Conservation (phyloP, 805 yeast genomes). For the Wickerhamiella lipophila region DNA sequence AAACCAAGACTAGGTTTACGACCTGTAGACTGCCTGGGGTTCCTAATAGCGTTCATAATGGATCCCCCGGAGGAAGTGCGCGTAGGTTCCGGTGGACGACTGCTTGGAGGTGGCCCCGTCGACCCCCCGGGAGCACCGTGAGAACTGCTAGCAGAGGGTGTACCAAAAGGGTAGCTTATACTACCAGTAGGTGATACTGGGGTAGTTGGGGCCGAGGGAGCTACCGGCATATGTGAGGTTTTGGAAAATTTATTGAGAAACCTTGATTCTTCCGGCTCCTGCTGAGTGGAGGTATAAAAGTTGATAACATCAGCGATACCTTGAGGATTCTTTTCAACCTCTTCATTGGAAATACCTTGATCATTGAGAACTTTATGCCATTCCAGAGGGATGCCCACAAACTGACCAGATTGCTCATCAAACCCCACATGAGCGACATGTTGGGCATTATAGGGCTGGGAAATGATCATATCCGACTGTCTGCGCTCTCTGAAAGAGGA, state of each 20-base stretch:
- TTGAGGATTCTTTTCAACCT: conserved; percentile 84
- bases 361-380: conserved; percentile 80
- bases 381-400: conserved; percentile 82
- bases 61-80: conserved; percentile 7
- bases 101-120: not conserved
- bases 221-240: not conserved
- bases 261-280: conserved; percentile 18
- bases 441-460: conserved; percentile 83
- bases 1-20: conserved; percentile 12
- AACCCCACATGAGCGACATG: conserved; percentile 94
- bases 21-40: conserved; percentile 5
- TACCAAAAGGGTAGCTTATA: not conserved
- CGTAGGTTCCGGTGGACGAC: conserved; percentile 5
- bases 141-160: not conserved
- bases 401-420: conserved; percentile 71
- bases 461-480: conserved; percentile 37
- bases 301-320: conserved; percentile 88
- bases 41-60: conserved; percentile 10
- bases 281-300: conserved; percentile 37
- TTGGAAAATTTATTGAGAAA: conserved; percentile 21
- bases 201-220: not conserved
- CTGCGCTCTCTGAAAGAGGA: conserved; percentile 10
- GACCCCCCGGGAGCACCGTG: not conserved
- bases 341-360: conserved; percentile 75
- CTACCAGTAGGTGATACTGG: conserved; percentile 2